A percentile compares a stretch with the other conserved stretches of the same genome.
These are phyloP conservation scores for Metarhizium album DNA, from an alignment of 2,329 filamentous ascomycete species.

Conservation along the genomic window DNA sequence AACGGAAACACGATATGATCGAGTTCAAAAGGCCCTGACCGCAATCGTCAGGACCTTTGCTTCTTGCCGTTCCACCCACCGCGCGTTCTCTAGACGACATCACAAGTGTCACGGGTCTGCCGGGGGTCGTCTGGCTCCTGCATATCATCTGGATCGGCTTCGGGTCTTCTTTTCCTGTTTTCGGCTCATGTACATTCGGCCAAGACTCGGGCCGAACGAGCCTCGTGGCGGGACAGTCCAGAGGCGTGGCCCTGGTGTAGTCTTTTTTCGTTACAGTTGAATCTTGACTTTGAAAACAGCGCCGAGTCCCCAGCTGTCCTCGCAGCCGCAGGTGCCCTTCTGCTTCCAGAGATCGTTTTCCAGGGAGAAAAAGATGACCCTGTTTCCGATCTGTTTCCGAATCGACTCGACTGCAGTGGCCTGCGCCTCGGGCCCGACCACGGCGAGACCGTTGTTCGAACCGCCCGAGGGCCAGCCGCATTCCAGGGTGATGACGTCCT, in stretches of 20 bases:
- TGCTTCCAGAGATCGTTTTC: conserved; percentile 75
- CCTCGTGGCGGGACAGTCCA: background rate
- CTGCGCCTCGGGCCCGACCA: conserved; percentile 60
- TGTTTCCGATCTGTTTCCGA: conserved; percentile 49
- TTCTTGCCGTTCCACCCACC: background rate
- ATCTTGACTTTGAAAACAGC: conserved; percentile 4
- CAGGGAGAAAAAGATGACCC: conserved; percentile 73
- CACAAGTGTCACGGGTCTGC: background rate
- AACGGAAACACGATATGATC: no score
- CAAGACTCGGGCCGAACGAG: background rate
- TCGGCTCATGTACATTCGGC: conserved; percentile 20
- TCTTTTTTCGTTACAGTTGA: background rate
- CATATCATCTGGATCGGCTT: conserved; percentile 13
- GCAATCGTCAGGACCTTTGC: background rate
- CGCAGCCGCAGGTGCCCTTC: conserved; percentile 56
- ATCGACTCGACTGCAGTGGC: conserved; percentile 61
- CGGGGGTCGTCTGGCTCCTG: conserved; percentile 1
- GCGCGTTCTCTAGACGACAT: background rate
- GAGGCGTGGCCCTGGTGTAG: background rate
- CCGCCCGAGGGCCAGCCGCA: conserved; percentile 77
- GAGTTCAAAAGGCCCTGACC: background rate
- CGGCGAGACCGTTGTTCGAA: conserved; percentile 57
- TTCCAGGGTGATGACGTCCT: conserved; percentile 74
- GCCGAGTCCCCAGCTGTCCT: conserved; percentile 67
- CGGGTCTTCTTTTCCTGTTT: conserved; percentile 2